Percentiles rank a stretch among this genome's conserved stretches.
Evolutionary conservation across 257 asterid genomes (phyloP).

Genomic region (Solanum virginianum): DNA sequence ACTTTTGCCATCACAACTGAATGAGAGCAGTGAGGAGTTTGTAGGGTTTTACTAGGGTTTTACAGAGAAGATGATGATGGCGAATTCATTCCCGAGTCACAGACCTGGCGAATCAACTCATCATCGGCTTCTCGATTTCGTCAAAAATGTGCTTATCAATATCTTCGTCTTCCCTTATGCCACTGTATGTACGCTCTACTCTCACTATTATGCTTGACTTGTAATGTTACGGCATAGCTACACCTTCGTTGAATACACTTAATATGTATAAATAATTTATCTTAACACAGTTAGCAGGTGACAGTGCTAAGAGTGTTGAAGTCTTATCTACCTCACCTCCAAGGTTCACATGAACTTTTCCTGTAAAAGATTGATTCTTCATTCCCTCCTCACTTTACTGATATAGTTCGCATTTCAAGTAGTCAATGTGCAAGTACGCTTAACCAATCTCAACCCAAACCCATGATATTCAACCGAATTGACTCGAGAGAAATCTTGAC

Average conservation of each 20-base stretch:
- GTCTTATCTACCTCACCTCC: not conserved
- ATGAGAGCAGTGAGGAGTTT: not conserved
- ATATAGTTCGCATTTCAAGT: not conserved
- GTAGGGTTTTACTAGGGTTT: constrained; percentile 8
- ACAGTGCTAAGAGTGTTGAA: not conserved
- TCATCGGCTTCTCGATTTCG: constrained; percentile 67
- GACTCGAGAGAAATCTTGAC: too few relatives aligned
- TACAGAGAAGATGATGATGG: constrained; percentile 14
- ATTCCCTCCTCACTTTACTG: not conserved
- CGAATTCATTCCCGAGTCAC: constrained; percentile 3
- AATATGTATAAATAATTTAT: not conserved
- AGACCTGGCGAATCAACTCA: constrained; percentile 49
- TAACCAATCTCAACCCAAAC: too few relatives aligned
- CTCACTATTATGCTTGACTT: not conserved
- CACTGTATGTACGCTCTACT: constrained; percentile 24
- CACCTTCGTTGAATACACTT: not conserved
- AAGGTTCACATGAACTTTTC: not conserved
- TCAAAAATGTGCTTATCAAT: constrained; percentile 66
- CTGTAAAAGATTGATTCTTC: not conserved
- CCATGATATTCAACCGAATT: too few relatives aligned
- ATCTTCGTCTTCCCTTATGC: constrained; percentile 91
- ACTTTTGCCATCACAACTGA: not conserved
- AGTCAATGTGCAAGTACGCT: not conserved
- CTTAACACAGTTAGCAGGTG: not conserved
- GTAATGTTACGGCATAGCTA: not conserved